These are phyloP conservation scores for Leucocoprinus birnbaumii DNA, from an alignment of 768 basidiomycete species.

Conservation along the genomic window DNA sequence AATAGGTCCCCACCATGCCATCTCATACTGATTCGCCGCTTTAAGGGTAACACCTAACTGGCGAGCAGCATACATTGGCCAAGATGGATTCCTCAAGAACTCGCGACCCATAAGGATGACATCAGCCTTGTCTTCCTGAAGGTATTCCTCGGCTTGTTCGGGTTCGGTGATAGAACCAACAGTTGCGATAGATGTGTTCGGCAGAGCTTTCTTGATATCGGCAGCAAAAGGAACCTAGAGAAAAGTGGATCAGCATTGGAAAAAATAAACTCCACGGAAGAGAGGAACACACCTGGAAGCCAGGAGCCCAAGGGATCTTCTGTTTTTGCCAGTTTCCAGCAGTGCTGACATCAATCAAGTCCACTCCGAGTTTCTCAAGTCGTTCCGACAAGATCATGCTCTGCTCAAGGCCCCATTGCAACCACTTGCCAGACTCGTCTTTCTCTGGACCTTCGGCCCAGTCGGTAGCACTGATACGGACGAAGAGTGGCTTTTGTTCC, in stretches of 20 bases:
- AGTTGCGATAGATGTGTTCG: conserved; percentile 52
- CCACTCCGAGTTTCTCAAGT: conserved; percentile 61
- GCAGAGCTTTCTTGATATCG: conserved; percentile 60
- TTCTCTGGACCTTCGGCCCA: conserved; percentile 60
- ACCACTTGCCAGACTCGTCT: conserved; percentile 53
- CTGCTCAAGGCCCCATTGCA: conserved; percentile 78
- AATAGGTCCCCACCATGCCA: conserved; percentile 37
- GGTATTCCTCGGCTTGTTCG: conserved; percentile 47
- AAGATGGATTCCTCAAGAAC: conserved; percentile 64
- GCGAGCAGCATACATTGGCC: conserved; percentile 59
- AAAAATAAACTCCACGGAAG: background rate
- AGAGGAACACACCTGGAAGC: conserved; percentile 50
- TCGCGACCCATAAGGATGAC: conserved; percentile 67
- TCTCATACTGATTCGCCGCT: conserved; percentile 70
- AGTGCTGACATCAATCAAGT: conserved; percentile 67
- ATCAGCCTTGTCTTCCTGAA: conserved; percentile 66
- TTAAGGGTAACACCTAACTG: conserved; percentile 66
- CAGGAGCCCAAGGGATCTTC: conserved; percentile 54
- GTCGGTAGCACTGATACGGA: conserved; percentile 60
- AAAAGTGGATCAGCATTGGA: background rate
- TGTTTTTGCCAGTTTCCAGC: conserved; percentile 66
- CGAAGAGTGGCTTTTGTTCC: conserved; percentile 4
- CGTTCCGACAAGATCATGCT: conserved; percentile 54
- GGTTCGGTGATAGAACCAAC: conserved; percentile 77
- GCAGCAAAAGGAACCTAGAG: conserved; percentile 75